These are phyloP conservation scores for Castanospermum australe DNA, from an alignment of 306 rosid genomes.

Conservation along the genomic window DNA sequence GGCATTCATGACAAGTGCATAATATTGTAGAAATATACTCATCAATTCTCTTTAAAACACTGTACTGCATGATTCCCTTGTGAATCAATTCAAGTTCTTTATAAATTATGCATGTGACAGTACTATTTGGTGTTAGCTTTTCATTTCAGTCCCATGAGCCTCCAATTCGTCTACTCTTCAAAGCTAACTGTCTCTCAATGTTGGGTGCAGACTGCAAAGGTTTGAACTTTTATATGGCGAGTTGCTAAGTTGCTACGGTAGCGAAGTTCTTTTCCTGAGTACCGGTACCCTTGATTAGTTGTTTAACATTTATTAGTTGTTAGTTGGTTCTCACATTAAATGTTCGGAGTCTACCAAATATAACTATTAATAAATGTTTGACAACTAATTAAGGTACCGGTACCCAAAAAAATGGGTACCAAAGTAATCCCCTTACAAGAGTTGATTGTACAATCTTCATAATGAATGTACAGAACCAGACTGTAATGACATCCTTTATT, in stretches of 20 bases:
- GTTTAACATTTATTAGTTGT: too few relatives aligned
- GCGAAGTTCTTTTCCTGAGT: too few relatives aligned
- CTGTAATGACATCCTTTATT: constrained; percentile 35
- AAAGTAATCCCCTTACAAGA: too few relatives aligned
- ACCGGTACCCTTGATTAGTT: too few relatives aligned
- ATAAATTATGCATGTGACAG: constrained; percentile 25
- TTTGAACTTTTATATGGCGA: constrained; percentile 1
- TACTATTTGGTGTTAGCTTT: constrained; percentile 33
- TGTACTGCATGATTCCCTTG: neutral
- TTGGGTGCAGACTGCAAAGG: constrained; percentile 39
- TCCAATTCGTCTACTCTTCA: constrained; percentile 71
- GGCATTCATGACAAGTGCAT: constrained; percentile 8
- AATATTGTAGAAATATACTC: constrained; percentile 20
- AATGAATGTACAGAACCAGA: constrained; percentile 9
- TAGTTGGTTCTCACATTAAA: too few relatives aligned
- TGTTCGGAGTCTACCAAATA: too few relatives aligned
- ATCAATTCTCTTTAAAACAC: neutral
- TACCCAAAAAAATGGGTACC: too few relatives aligned
- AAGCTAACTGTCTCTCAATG: constrained; percentile 59
- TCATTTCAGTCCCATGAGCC: constrained; percentile 38
- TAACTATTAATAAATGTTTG: too few relatives aligned
- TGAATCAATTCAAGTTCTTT: constrained; percentile 29
- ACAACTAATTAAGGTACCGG: too few relatives aligned
- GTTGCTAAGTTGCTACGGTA: too few relatives aligned
- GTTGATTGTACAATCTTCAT: constrained; percentile 7